These are phyloP conservation scores for Aspergillus ibericus DNA, from an alignment of 2,329 filamentous ascomycete genomes.

Conservation along the genomic window DNA sequence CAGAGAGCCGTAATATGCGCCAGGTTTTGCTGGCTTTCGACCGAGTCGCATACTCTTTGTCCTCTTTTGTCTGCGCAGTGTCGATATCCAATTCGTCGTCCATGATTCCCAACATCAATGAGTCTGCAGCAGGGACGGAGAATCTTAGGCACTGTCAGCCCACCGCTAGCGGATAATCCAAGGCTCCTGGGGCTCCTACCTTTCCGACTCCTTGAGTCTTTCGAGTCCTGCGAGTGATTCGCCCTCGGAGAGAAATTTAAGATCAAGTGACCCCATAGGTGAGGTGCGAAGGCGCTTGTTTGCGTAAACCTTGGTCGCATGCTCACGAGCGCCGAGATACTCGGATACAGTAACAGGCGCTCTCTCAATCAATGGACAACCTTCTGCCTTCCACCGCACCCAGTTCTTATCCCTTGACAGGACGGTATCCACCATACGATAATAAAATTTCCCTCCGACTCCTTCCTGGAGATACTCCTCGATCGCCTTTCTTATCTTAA, in stretches of 20 bases:
- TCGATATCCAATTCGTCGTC: slow-evolving; percentile 83
- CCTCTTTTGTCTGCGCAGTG: slow-evolving; percentile 67
- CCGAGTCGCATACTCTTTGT: slow-evolving; percentile 61
- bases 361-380: slow-evolving; percentile 81
- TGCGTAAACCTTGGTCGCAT: slow-evolving; percentile 65
- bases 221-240: slow-evolving; percentile 64
- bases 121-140: slow-evolving; percentile 66
- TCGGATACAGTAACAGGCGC: slow-evolving; percentile 67
- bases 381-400: slow-evolving; percentile 97
- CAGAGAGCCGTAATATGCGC: slow-evolving; percentile 80
- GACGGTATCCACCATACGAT: slow-evolving; percentile 95
- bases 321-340: slow-evolving; percentile 68
- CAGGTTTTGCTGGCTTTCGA: slow-evolving; percentile 86
- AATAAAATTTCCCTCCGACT: slow-evolving; percentile 85
- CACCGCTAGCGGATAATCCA: neutral
- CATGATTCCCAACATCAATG: slow-evolving; percentile 71
- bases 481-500: slow-evolving; percentile 73
- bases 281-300: slow-evolving; percentile 69
- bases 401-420: slow-evolving; percentile 96
- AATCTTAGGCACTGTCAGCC: slow-evolving; percentile 50
- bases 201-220: slow-evolving; percentile 63
- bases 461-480: slow-evolving; percentile 80
- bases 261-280: slow-evolving; percentile 70
- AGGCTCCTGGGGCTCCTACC: slow-evolving; percentile 39
- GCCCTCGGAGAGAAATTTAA: slow-evolving; percentile 74